A percentile compares a stretch with the other conserved stretches of the same genome.
Conservation (phyloP, 495 filamentous ascomycete species). For the Penicillium mononematosum region DNA sequence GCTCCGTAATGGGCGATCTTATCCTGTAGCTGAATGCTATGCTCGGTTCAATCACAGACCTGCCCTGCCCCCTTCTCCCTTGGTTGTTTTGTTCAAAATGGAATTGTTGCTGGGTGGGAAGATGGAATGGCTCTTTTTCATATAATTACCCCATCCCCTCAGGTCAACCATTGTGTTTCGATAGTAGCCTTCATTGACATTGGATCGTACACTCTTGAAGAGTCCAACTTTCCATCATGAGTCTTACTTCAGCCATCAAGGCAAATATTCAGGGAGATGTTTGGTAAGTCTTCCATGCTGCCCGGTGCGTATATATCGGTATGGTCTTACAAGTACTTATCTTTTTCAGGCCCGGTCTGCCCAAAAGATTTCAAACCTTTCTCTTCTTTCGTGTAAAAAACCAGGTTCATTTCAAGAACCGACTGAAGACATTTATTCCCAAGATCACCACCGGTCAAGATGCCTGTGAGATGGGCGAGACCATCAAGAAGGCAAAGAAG, state of each 20-base stretch:
- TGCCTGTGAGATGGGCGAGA: slow-evolving; percentile 8
- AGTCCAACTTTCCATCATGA: not conserved
- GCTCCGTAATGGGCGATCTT: not conserved
- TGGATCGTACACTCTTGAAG: not conserved
- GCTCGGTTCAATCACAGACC: not conserved
- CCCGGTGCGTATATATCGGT: not conserved
- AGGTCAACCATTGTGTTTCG: not conserved
- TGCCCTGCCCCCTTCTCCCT: not conserved
- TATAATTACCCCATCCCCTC: slow-evolving; percentile 1
- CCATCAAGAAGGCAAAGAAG: slow-evolving; percentile 1
- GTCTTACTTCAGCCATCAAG: slow-evolving; percentile 3
- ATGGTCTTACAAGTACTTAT: slow-evolving; percentile 3
- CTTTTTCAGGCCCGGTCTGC: slow-evolving; percentile 17
- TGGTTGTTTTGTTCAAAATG: not conserved
- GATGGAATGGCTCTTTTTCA: not conserved
- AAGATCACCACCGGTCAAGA: slow-evolving; percentile 5
- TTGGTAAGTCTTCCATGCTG: slow-evolving; percentile 7
- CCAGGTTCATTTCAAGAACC: slow-evolving; percentile 11
- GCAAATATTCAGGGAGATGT: slow-evolving; percentile 21
- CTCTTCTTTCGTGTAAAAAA: slow-evolving; percentile 19
- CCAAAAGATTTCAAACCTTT: slow-evolving; percentile 17
- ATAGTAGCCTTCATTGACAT: not conserved
- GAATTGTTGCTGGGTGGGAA: not conserved
- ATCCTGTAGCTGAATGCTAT: not conserved
- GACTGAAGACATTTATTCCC: slow-evolving; percentile 8